Conservation (phyloP, 1,284 basidiomycete genomes). For the Meripilus lineatus region DNA sequence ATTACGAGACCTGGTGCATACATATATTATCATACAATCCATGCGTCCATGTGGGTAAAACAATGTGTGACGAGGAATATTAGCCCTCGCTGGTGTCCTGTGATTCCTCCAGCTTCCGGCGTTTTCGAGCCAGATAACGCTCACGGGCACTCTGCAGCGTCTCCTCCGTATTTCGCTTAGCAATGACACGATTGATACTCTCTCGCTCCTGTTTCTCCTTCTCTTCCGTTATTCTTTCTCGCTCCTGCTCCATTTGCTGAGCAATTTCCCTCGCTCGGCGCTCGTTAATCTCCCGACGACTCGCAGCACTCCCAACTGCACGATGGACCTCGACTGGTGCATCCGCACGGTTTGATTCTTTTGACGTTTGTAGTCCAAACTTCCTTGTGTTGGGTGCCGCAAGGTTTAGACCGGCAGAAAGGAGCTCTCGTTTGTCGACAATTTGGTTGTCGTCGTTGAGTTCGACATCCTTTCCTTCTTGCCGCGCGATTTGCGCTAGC, state of each 20-base stretch:
- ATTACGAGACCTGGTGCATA: neutral
- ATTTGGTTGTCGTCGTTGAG: constrained; percentile 98
- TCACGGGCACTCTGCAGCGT: constrained; percentile 71
- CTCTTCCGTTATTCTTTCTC: constrained; percentile 52
- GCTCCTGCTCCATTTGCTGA: constrained; percentile 70
- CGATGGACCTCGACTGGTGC: constrained; percentile 47
- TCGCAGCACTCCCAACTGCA: constrained; percentile 79
- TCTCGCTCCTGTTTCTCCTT: constrained; percentile 56
- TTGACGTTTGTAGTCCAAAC: constrained; percentile 38
- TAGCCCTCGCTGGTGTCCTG: constrained; percentile 34
- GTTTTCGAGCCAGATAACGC: constrained; percentile 77
- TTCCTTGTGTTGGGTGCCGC: constrained; percentile 74
- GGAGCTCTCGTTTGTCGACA: constrained; percentile 90
- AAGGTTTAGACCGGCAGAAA: constrained; percentile 90
- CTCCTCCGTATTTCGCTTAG: constrained; percentile 66
- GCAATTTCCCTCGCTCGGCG: constrained; percentile 71
- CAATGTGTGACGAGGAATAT: constrained; percentile 6
- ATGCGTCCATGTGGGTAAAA: neutral
- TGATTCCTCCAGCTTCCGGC: constrained; percentile 65
- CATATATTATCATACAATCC: neutral
- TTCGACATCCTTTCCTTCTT: constrained; percentile 85
- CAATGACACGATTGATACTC: constrained; percentile 47
- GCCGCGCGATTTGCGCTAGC: constrained; percentile 61
- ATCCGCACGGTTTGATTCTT: constrained; percentile 22
- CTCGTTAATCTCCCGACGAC: constrained; percentile 74